phyloP scores from a whole-genome alignment of 768 basidiomycete genomes.

The Boletus vinaceobasis region DNA sequence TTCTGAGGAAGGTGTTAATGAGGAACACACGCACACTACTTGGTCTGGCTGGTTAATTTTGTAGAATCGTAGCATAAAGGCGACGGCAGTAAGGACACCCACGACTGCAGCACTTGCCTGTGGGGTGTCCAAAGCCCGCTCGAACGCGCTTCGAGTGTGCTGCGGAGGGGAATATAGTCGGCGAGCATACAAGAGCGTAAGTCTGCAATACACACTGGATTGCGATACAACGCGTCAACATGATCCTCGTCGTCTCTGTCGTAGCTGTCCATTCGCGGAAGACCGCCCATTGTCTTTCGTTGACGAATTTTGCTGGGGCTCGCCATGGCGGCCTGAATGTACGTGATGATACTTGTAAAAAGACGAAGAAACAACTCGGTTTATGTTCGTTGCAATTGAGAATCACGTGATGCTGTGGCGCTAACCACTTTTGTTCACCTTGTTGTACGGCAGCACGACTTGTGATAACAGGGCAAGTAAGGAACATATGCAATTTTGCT shows the following conservation, averaged over 20 bases:
- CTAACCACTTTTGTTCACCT: too few species aligned
- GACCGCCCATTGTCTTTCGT: slow-evolving; percentile 16
- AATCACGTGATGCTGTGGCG: slow-evolving; percentile 21
- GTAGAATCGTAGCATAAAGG: slow-evolving; percentile 86
- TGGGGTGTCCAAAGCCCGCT: slow-evolving; percentile 59
- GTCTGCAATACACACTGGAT: slow-evolving; percentile 38
- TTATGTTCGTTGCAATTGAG: slow-evolving; percentile 2
- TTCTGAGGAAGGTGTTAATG: background rate
- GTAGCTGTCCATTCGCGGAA: slow-evolving; percentile 23
- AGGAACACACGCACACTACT: slow-evolving; percentile 68
- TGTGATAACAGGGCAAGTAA: background rate
- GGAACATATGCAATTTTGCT: too few species aligned
- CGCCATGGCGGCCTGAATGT: slow-evolving; percentile 25
- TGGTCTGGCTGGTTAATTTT: slow-evolving; percentile 94
- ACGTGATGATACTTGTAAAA: slow-evolving; percentile 2
- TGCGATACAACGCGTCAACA: slow-evolving; percentile 45
- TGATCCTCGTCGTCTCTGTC: slow-evolving; percentile 52
- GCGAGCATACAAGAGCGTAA: slow-evolving; percentile 8
- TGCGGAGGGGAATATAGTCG: slow-evolving; percentile 25
- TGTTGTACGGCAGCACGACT: background rate
- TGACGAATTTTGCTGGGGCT: slow-evolving; percentile 33
- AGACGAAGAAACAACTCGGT: background rate
- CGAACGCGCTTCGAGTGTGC: slow-evolving; percentile 58
- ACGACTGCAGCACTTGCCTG: slow-evolving; percentile 63
- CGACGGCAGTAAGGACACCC: slow-evolving; percentile 62